Conservation (phyloP, 2,329 filamentous ascomycete genomes). For the Fusarium sp. region DNA sequence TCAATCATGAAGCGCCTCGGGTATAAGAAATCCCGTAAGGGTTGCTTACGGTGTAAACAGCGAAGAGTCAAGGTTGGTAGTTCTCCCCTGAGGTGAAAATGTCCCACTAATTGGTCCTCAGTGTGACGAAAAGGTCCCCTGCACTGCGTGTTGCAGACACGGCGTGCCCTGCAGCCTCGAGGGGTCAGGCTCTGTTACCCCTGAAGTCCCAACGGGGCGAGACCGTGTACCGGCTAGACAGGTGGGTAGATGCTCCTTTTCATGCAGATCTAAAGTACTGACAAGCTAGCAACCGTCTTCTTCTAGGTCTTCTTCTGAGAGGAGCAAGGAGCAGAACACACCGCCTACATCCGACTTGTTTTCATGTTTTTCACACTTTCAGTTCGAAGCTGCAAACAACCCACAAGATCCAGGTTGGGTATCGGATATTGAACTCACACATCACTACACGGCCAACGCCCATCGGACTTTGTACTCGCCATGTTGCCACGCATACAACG, state of each 20-base stretch:
- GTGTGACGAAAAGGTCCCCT: conserved; percentile 25
- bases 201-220: not conserved
- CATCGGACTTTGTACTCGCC: conserved; percentile 15
- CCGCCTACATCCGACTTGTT: not conserved
- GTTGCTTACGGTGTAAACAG: conserved; percentile 15
- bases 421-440: conserved; percentile 12
- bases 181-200: not conserved
- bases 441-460: conserved; percentile 23
- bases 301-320: not conserved
- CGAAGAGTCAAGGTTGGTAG: conserved; percentile 16
- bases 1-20: conserved; percentile 16
- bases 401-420: not conserved
- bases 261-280: not conserved
- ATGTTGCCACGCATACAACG: not conserved
- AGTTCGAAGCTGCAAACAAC: not conserved
- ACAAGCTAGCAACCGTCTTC: not conserved
- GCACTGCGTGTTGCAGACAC: conserved; percentile 16
- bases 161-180: conserved; percentile 18
- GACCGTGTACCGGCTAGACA: not conserved
- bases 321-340: not conserved
- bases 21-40: conserved; percentile 16
- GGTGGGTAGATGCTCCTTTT: not conserved
- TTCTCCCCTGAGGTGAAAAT: not conserved
- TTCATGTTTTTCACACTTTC: conserved; percentile 19
- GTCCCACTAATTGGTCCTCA: not conserved